These are phyloP conservation scores for Yarrowia sp. DNA, from an alignment of 805 yeast genomes.

Conservation along the genomic window DNA sequence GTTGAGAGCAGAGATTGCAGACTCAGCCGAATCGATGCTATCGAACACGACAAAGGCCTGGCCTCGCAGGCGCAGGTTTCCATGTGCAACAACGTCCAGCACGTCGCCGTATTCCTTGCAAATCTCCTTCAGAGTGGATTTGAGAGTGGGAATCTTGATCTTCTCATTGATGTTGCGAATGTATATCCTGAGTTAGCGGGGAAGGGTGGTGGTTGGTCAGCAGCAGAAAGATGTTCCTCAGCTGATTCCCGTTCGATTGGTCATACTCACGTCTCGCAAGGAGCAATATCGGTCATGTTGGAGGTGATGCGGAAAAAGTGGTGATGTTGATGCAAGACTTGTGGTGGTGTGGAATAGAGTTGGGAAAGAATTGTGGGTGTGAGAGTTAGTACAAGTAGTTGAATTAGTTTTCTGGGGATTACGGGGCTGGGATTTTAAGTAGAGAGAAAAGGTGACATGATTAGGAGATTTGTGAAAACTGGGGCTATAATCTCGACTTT, in stretches of 20 bases:
- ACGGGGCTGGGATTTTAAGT: background rate
- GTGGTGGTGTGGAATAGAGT: conserved; percentile 11
- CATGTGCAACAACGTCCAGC: conserved; percentile 61
- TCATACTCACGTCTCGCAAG: conserved; percentile 23
- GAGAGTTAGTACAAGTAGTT: background rate
- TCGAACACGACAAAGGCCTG: conserved; percentile 79
- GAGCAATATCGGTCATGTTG: conserved; percentile 22
- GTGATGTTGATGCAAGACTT: conserved; percentile 24
- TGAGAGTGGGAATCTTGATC: conserved; percentile 61
- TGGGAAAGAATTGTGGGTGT: background rate
- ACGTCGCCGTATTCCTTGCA: conserved; percentile 60
- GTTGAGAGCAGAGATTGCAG: conserved; percentile 56
- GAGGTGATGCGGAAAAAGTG: conserved; percentile 3
- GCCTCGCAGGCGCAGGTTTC: conserved; percentile 72
- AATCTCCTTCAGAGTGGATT: conserved; percentile 52
- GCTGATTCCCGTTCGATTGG: background rate
- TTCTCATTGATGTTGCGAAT: conserved; percentile 76
- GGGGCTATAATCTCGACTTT: too few relatives aligned
- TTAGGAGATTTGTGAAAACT: too few relatives aligned
- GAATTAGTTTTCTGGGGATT: too few relatives aligned
- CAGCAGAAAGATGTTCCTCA: too few relatives aligned
- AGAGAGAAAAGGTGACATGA: background rate
- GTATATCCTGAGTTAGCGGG: conserved; percentile 54
- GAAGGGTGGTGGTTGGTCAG: background rate
- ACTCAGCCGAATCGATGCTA: conserved; percentile 53